Evolutionary conservation across 2,329 filamentous ascomycete genomes (phyloP), one percentile per base, ranked within the genome.

Genomic region (Orbilia ellipsospora): DNA sequence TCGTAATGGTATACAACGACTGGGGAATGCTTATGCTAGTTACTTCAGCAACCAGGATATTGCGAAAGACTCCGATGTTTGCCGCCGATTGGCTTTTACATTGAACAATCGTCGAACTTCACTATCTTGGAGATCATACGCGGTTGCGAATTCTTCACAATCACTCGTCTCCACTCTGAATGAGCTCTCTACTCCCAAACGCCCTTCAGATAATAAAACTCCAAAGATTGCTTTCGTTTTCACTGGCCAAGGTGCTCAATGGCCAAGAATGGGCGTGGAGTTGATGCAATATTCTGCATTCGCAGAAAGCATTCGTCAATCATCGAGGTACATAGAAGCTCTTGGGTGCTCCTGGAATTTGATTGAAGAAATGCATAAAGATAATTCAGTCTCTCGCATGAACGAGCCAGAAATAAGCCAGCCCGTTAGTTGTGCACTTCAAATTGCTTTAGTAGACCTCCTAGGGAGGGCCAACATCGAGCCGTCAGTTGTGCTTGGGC

Each of bases 381-480:
- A 63, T 12, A 20, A 23, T 7, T 48, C 66, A 2, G 20, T 6
- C 7, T 65, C 68, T 23, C 68, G 60, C 1, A 54, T 73, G 12
- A 52, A 82, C 6, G 77, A 82, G n/a, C 83, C 85, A 0, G 81
- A 82, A 1, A 77, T 87, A 18, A 83, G 84, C 0, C 87, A 88
- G 76, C 85, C 87, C 0, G 78, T 87, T 0, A 87, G 84, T 62
- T 87, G 86, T 0, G 86, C 86, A 0, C 45, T 89, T 0, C 87
- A 88, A 13, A 77, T 82, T 88, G 86, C 81, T 0, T 77, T 87
- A 0, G 81, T 85, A 0, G 81, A 85, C n/a, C 77, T 83, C 0
- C 80, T 86, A 1, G 45, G 54, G 0, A 68, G 77, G 0, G 79
- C 80, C 50, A 80, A 81, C 0, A 68, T 86, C 20, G 52, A 55